Evolutionary conservation across 768 basidiomycete genomes (phyloP).

Genomic region (Dioszegia crocea): DNA sequence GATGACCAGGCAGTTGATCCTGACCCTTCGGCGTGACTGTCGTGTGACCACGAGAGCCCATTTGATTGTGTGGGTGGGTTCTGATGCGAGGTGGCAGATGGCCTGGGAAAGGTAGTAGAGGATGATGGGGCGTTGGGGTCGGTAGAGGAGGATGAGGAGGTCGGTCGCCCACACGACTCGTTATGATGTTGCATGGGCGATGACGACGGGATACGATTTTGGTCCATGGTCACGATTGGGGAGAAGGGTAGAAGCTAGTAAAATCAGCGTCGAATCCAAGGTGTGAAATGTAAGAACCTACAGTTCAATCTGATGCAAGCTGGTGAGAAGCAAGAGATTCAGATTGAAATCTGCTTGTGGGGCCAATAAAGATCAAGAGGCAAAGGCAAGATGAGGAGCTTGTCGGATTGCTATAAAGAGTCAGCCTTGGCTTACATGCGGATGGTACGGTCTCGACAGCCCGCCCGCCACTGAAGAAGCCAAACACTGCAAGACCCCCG

Average conservation of each 20-base stretch:
- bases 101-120: background rate
- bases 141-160: background rate
- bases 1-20: background rate
- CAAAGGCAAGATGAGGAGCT: background rate
- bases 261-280: background rate
- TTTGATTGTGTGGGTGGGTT: background rate
- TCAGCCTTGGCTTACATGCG: too few relatives aligned
- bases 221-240: slow-evolving; percentile 1
- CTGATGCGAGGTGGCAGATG: background rate
- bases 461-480: background rate
- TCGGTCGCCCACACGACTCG: slow-evolving; percentile 3
- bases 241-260: background rate
- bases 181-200: slow-evolving; percentile 9
- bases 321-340: background rate
- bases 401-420: background rate
- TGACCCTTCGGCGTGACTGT: background rate
- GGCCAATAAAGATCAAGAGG: background rate
- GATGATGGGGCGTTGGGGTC: background rate
- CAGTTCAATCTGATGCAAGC: background rate
- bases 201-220: slow-evolving; percentile 7
- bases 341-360: background rate
- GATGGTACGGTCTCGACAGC: too few relatives aligned
- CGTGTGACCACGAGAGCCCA: background rate
- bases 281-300: background rate
- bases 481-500: background rate